Evolutionary conservation across 169 alveolate genomes (phyloP).

Genomic region (Plasmodium vivax): DNA sequence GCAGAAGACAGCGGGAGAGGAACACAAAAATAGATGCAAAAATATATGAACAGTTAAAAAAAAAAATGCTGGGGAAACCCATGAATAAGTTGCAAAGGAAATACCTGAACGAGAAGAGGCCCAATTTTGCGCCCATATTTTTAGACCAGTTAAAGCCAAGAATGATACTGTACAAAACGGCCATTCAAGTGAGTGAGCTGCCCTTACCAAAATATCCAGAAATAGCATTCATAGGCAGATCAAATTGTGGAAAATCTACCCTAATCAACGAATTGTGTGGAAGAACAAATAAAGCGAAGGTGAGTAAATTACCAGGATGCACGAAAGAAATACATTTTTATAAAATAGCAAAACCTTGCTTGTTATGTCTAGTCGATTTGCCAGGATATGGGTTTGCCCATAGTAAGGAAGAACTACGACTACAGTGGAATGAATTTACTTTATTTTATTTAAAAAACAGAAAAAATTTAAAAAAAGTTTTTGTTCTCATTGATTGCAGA

Average conservation of each 20-base stretch:
- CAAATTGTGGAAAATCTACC: constrained; percentile 85
- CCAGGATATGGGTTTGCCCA: constrained; percentile 86
- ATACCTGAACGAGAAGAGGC: constrained; percentile 67
- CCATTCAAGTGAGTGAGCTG: constrained; percentile 59
- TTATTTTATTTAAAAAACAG: constrained; percentile 81
- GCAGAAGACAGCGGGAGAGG: constrained; percentile 66
- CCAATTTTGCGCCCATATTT: constrained; percentile 80
- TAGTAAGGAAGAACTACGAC: constrained; percentile 78
- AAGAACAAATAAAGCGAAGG: constrained; percentile 76
- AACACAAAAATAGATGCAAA: constrained; percentile 44
- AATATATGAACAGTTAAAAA: constrained; percentile 50
- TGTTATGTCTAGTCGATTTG: constrained; percentile 83
- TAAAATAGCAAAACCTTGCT: constrained; percentile 83
- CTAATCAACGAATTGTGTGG: constrained; percentile 85
- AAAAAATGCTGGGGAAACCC: constrained; percentile 67
- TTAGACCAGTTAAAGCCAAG: constrained; percentile 82
- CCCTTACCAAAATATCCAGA: constrained; percentile 76
- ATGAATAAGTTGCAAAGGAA: constrained; percentile 67
- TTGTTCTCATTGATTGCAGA: constrained; percentile 82
- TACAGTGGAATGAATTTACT: constrained; percentile 82
- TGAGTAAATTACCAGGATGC: constrained; percentile 80
- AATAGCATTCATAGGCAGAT: constrained; percentile 85
- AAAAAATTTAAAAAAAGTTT: constrained; percentile 78
- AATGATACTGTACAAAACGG: constrained; percentile 70
- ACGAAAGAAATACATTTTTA: constrained; percentile 82